A percentile compares a stretch with the other conserved stretches of the same genome.
These are phyloP conservation scores for Umbelopsis ramanniana DNA, from an alignment of 192 early-diverging fungal genomes.

Conservation along the genomic window DNA sequence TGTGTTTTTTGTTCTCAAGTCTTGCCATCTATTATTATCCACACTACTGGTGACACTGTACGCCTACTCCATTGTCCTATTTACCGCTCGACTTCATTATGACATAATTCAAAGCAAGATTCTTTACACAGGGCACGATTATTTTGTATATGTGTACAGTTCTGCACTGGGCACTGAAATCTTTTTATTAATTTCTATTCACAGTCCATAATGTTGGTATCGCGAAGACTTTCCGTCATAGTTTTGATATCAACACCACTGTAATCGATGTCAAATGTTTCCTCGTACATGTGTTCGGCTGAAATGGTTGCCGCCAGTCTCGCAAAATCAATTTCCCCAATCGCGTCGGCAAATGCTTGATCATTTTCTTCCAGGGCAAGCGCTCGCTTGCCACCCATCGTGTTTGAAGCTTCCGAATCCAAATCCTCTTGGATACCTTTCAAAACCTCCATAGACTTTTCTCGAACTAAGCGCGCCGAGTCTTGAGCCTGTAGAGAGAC, in stretches of 20 bases:
- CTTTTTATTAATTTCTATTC: constrained; percentile 23
- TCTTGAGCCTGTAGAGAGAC: background rate
- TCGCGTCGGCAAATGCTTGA: constrained; percentile 35
- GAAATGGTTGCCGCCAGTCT: constrained; percentile 47
- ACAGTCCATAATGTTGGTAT: constrained; percentile 35
- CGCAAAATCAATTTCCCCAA: constrained; percentile 44
- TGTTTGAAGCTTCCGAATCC: background rate
- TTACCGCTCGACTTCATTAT: too few relatives aligned
- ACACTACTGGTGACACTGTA: too few relatives aligned
- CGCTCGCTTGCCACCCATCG: background rate
- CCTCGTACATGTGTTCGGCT: constrained; percentile 58
- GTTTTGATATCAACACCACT: constrained; percentile 44
- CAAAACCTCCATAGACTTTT: constrained; percentile 27
- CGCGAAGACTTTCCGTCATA: constrained; percentile 34
- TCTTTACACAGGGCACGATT: too few relatives aligned
- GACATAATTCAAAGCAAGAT: too few relatives aligned
- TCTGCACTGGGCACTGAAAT: too few relatives aligned
- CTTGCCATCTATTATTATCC: too few relatives aligned
- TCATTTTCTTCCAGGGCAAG: constrained; percentile 17
- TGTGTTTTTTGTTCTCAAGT: too few relatives aligned
- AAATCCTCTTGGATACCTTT: constrained; percentile 27
- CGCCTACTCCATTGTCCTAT: too few relatives aligned
- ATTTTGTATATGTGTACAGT: too few relatives aligned
- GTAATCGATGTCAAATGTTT: constrained; percentile 53
- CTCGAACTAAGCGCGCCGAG: constrained; percentile 30